Conservation (phyloP, 2,329 filamentous ascomycete genomes). For the Aspergillus sp. region DNA sequence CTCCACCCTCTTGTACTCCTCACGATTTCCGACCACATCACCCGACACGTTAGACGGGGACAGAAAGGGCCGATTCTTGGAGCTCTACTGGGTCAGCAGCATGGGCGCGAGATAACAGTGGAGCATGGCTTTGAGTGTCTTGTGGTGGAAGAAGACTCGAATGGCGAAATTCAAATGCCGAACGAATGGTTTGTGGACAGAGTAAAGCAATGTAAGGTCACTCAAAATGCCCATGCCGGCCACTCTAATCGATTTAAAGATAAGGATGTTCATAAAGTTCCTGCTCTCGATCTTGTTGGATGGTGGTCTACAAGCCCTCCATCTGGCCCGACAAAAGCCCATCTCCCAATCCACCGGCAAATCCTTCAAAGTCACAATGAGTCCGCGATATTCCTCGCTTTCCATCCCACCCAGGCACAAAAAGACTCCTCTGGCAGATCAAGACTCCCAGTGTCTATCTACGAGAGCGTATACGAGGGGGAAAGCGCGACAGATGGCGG, state of each 20-base stretch:
- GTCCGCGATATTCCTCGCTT: slow-evolving; percentile 82
- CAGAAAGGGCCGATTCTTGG: slow-evolving; percentile 79
- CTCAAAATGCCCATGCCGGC: not conserved
- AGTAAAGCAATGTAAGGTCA: slow-evolving; percentile 76
- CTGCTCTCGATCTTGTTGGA: slow-evolving; percentile 82
- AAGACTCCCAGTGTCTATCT: slow-evolving; percentile 86
- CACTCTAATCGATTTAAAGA: slow-evolving; percentile 55
- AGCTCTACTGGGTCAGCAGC: slow-evolving; percentile 87
- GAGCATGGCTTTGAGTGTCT: slow-evolving; percentile 92
- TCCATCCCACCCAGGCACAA: slow-evolving; percentile 70
- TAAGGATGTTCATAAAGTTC: slow-evolving; percentile 84
- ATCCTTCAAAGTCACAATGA: slow-evolving; percentile 78
- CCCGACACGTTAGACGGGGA: slow-evolving; percentile 79
- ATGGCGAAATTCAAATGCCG: slow-evolving; percentile 67
- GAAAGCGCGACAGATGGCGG: slow-evolving; percentile 62
- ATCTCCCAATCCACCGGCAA: slow-evolving; percentile 77
- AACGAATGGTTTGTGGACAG: slow-evolving; percentile 74
- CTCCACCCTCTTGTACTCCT: slow-evolving; percentile 94
- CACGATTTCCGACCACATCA: slow-evolving; percentile 96
- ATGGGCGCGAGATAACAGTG: slow-evolving; percentile 86
- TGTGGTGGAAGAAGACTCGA: slow-evolving; percentile 49
- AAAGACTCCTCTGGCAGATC: slow-evolving; percentile 65
- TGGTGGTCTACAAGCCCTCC: slow-evolving; percentile 83
- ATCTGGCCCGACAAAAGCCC: slow-evolving; percentile 68
- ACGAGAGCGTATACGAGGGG: slow-evolving; percentile 81